phyloP scores from a whole-genome alignment of 306 rosid species.

The apple (Malus domestica) region DNA sequence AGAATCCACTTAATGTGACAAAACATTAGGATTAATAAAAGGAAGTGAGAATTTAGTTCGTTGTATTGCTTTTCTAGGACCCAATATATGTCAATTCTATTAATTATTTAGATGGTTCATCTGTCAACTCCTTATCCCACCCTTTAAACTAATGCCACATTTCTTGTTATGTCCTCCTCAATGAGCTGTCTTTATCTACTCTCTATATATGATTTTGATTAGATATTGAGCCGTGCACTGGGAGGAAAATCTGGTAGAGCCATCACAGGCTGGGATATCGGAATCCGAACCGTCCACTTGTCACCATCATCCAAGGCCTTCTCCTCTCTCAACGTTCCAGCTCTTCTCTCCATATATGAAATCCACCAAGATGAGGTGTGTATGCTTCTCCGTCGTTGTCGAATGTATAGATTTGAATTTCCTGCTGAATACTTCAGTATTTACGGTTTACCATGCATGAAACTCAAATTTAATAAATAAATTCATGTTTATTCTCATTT shows the following conservation, averaged over 20 bases:
- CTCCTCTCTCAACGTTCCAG: constrained; percentile 45
- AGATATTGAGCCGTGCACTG: constrained; percentile 72
- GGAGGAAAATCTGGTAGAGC: constrained; percentile 82
- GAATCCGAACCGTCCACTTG: constrained; percentile 47
- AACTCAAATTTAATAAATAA: neutral
- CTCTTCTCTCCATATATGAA: constrained; percentile 50
- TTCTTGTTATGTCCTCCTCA: too few relatives aligned
- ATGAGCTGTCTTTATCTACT: neutral
- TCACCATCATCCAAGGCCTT: constrained; percentile 39
- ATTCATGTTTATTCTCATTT: neutral
- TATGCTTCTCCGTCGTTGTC: neutral
- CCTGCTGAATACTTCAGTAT: neutral
- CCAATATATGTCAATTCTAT: neutral
- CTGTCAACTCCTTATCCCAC: neutral
- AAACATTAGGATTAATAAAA: neutral
- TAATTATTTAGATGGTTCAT: too few relatives aligned
- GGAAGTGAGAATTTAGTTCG: neutral
- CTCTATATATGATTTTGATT: neutral
- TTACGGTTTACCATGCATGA: neutral
- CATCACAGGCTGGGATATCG: constrained; percentile 78
- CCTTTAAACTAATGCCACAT: neutral
- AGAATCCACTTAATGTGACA: neutral
- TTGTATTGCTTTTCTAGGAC: neutral
- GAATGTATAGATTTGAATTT: neutral
- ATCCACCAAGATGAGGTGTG: constrained; percentile 82